Evolutionary conservation across 352 stramenopile species (phyloP).

Genomic region (Pythium sp.): DNA sequence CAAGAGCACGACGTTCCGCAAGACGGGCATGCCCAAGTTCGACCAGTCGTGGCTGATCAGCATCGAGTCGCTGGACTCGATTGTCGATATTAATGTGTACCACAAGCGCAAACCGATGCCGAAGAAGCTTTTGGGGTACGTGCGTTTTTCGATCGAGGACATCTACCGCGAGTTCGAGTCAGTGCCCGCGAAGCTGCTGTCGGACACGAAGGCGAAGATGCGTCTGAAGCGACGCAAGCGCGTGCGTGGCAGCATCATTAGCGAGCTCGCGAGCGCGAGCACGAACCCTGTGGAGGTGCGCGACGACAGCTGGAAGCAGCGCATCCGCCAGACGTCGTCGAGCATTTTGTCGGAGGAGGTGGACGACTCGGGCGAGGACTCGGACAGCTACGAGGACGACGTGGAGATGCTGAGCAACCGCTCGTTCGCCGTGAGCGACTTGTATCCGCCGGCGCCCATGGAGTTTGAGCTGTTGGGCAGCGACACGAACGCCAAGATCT

Average conservation of each 20-base stretch:
- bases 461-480: conserved; percentile 48
- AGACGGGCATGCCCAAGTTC: conserved; percentile 66
- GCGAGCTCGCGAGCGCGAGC: conserved; percentile 46
- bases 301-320: conserved; percentile 68
- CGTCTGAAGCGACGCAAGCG: conserved; percentile 78
- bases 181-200: conserved; percentile 66
- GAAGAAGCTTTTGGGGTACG: conserved; percentile 72
- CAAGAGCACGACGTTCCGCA: conserved; percentile 63
- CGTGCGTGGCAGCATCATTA: conserved; percentile 77
- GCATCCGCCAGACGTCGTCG: conserved; percentile 34
- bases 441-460: conserved; percentile 47
- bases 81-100: conserved; percentile 75
- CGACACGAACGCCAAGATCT: conserved; percentile 55
- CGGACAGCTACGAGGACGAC: conserved; percentile 68
- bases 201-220: conserved; percentile 68
- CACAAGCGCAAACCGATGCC: conserved; percentile 86
- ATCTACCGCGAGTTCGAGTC: conserved; percentile 82
- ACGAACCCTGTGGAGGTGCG: conserved; percentile 48
- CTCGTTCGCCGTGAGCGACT: conserved; percentile 51
- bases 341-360: conserved; percentile 39
- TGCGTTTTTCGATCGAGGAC: conserved; percentile 80
- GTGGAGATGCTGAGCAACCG: conserved; percentile 52
- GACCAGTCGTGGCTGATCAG: conserved; percentile 83
- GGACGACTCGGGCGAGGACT: conserved; percentile 27
- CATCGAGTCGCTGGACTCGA: conserved; percentile 69